phyloP scores from a whole-genome alignment of 768 basidiomycete genomes.

The Leccinum broughii region DNA sequence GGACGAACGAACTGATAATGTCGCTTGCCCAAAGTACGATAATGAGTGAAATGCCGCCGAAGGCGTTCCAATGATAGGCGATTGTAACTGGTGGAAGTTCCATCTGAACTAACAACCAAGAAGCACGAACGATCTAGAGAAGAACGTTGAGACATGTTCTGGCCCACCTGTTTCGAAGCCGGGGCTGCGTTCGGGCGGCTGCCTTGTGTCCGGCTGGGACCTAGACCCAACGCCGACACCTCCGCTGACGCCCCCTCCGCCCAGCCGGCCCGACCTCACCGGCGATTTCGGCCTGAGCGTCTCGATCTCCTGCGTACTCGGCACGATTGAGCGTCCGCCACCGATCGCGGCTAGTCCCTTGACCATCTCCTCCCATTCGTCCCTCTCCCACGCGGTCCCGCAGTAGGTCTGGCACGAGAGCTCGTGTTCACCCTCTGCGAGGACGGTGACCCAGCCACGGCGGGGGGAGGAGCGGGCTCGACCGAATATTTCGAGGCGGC shows the following conservation, averaged over 20 bases:
- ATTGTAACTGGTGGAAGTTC: no score
- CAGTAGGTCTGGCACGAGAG: conserved; percentile 40
- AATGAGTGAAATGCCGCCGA: no score
- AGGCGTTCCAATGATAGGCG: no score
- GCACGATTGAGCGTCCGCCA: conserved; percentile 62
- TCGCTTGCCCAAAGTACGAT: no score
- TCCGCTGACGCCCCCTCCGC: conserved; percentile 25
- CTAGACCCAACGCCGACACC: conserved; percentile 19
- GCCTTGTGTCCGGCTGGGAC: not conserved
- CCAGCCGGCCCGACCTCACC: conserved; percentile 38
- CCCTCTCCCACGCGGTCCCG: conserved; percentile 53
- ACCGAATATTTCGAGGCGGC: conserved; percentile 90
- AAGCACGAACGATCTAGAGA: no score
- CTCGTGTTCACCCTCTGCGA: conserved; percentile 62
- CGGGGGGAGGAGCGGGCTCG: conserved; percentile 65
- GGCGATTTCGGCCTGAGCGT: conserved; percentile 85
- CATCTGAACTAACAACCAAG: no score
- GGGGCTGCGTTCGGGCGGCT: conserved; percentile 6
- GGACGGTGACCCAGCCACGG: conserved; percentile 90
- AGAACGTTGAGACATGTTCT: conserved; percentile 12
- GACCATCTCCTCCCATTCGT: conserved; percentile 64
- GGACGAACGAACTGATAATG: no score
- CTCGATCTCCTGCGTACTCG: conserved; percentile 79
- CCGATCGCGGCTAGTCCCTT: conserved; percentile 48
- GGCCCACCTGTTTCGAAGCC: conserved; percentile 15